Conservation (phyloP, 176 grass and related monocot species). For the Ensete ventricosum region DNA sequence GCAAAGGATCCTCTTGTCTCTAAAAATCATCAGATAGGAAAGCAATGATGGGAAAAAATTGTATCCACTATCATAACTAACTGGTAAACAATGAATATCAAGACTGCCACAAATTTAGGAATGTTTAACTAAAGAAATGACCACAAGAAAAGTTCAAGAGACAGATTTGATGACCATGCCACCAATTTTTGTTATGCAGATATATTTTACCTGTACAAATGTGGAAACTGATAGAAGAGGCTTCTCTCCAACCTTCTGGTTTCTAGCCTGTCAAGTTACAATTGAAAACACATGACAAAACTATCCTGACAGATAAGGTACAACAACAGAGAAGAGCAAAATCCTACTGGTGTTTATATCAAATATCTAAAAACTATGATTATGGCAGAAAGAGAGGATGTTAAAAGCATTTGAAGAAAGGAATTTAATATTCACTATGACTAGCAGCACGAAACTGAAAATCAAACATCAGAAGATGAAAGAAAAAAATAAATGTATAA, state of each 20-base stretch:
- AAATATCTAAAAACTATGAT: neutral
- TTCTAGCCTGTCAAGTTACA: constrained; percentile 65
- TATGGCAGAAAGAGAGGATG: neutral
- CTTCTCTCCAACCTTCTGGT: constrained; percentile 95
- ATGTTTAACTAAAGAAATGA: too few species aligned
- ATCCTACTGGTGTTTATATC: neutral
- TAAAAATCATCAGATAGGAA: neutral
- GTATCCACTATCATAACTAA: neutral
- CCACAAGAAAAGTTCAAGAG: too few species aligned
- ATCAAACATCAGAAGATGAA: neutral
- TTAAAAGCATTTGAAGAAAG: neutral
- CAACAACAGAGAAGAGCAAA: constrained; percentile 3
- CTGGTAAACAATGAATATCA: neutral
- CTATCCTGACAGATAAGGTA: constrained; percentile 12
- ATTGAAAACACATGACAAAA: constrained; percentile 3
- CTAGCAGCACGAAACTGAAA: neutral
- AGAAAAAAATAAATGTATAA: neutral
- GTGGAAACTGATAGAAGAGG: constrained; percentile 89
- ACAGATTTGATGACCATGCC: too few species aligned
- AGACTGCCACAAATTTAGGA: neutral
- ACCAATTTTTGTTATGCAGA: neutral
- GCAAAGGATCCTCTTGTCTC: neutral
- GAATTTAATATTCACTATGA: neutral
- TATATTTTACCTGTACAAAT: constrained; percentile 64
- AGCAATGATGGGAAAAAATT: neutral